Evolutionary conservation across 202 grass and related monocot genomes (phyloP), one percentile per base, ranked within the genome.

Genomic region (Digitaria exilis): DNA sequence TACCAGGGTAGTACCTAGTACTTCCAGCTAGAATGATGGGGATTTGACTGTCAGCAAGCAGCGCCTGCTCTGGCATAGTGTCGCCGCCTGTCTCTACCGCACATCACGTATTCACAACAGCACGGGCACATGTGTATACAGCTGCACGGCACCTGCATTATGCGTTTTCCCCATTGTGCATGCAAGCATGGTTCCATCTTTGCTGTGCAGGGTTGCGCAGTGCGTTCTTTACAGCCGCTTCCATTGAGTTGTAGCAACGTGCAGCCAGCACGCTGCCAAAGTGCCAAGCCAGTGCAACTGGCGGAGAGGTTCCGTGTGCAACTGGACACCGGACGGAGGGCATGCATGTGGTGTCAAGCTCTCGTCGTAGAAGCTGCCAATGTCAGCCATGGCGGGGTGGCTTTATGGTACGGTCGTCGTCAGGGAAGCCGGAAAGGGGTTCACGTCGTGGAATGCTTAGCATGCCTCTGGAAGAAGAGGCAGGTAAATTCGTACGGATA

Each of bases 391-490:
- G 7, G 8, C 17, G 8, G 1, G 18, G 13, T 61, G 58, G 7
- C 13, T 65, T 65, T 65, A 9, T 55, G 51, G 7, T n/a, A n/a
- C n/a, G 18, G 2, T 65, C 5, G 62, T 65, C 25, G 14, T 18
- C 21, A 28, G 54, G 54, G 22, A 22, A 24, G 11, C 7, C 4
- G 2, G 4, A 37, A 39, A 39, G 37, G 22, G n/a, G 43, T 49
- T 49, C 31, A 13, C 9, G 28, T 5, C 26, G 50, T 24, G 75
- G 66, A 63, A 32, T 6, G 69, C 74, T 43, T 21, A 37, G 15
- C 30, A 17, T 66, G 28, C 28, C 22, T 87, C 14, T 58, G 51
- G 69, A 80, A 80, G 84, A 69, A 57, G 69, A 80, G 73, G 84
- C 77, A 57, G 43, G 43, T 7, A n/a, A n/a, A n/a, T 28, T 26